Evolutionary conservation across 2,329 filamentous ascomycete genomes (phyloP).

Genomic region (Exophiala oligosperma): DNA sequence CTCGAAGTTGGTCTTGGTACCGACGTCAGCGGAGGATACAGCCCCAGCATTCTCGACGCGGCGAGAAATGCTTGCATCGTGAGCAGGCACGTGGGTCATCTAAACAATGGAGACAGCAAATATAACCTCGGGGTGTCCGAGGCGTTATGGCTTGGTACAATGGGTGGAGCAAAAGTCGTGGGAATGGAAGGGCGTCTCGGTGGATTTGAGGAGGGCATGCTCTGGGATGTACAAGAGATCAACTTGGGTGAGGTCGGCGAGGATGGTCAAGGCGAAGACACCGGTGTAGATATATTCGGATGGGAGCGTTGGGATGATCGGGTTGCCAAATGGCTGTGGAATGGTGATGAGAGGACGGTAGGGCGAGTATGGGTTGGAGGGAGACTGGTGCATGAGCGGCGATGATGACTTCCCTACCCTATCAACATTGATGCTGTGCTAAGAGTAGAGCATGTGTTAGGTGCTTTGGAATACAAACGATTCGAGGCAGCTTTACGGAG

Average conservation of each 20-base stretch:
- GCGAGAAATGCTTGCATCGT: conserved; percentile 78
- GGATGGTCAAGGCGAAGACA: conserved; percentile 42
- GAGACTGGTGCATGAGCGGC: conserved; percentile 67
- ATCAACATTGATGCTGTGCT: no score
- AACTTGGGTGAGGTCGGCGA: conserved; percentile 28
- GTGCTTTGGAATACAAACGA: no score
- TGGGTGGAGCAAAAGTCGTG: conserved; percentile 81
- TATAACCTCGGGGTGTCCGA: conserved; percentile 65
- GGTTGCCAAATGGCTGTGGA: conserved; percentile 92
- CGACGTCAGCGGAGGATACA: conserved; percentile 87
- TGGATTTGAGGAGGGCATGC: conserved; percentile 79
- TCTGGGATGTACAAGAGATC: conserved; percentile 89
- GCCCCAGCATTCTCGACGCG: conserved; percentile 77
- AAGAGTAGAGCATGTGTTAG: no score
- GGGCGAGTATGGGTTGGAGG: conserved; percentile 87
- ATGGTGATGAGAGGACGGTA: conserved; percentile 90
- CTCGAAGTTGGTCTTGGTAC: conserved; percentile 84
- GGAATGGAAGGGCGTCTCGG: conserved; percentile 72
- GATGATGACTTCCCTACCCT: not conserved
- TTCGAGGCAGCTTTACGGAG: not conserved
- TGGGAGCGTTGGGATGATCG: conserved; percentile 86
- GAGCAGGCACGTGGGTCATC: conserved; percentile 67
- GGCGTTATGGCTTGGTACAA: conserved; percentile 79
- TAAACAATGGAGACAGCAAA: conserved; percentile 30
- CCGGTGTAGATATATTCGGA: conserved; percentile 84